Evolutionary conservation across 1,284 basidiomycete species (phyloP), one percentile per base, ranked within the genome.

Genomic region (Ganoderma lucidum): DNA sequence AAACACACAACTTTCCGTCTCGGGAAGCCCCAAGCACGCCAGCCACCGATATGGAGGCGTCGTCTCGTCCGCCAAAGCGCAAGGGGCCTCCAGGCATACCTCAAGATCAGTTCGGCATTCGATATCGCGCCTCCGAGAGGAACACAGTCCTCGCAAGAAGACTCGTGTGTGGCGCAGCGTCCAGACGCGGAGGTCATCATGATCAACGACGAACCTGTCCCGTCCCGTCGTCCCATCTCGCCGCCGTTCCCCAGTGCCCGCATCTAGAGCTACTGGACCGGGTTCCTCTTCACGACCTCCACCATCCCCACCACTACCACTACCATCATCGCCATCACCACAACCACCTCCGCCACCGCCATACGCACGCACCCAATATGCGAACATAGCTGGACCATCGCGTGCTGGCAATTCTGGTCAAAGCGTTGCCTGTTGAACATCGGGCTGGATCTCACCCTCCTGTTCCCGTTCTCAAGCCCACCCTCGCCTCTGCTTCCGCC

Each of bases 61-160:
- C n/a, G 12, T 35, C 19, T 59, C 37, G 23, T 60, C n/a, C 59
- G 9, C 59, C 5, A 53, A 64, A 64, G 39, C 63, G 63, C 35
- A 64, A 64, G 63, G 41, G 63, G 37, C 39, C 51, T 37, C 62
- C 62, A 10, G 62, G 62, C 10, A 12, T 39, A 19, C 62, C 56
- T 23, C 17, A 37, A 9, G n/a, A 39, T 23, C 30, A 51, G 35
- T 15, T 48, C 5, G 12, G 23, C 48, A 10, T 2, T 12, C 23
- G 10, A 19, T 19, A 59, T 28, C 44, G 32, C 45, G 32, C 30
- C 45, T 15, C 23, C 44, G 19, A 9, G 62, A 53, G 10, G 35
- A 39, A 45, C 35, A 35, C 17, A n/a, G 17, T 48, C 44, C 30
- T n/a, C 51, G 23, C 37, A 64, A 64, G 53, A 55, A 44, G 28